Percentiles rank a stretch among this genome's conserved stretches.
Evolutionary conservation across 148 eudicot genomes (phyloP).

Genomic region (Rhododendron molle): DNA sequence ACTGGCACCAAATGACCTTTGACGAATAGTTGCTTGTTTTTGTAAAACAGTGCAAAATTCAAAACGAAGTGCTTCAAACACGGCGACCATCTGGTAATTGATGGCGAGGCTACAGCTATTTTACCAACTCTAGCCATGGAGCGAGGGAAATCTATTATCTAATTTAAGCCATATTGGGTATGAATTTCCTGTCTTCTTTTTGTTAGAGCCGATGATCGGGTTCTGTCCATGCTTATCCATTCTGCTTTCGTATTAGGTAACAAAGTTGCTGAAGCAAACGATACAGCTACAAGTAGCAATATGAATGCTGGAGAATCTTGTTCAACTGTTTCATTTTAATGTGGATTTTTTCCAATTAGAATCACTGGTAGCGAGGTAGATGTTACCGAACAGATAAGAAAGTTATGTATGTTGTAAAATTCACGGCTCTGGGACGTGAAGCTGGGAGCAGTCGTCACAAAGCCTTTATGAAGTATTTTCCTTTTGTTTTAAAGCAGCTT

Average conservation of each 20-base stretch:
- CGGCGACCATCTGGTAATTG: slow-evolving; percentile 38
- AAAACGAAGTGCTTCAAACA: slow-evolving; percentile 61
- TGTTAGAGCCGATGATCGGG: not conserved
- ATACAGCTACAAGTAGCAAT: not conserved
- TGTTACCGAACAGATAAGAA: not conserved
- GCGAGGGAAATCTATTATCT: not conserved
- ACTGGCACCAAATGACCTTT: not conserved
- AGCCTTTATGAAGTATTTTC: too few species aligned
- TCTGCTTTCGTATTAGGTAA: not conserved
- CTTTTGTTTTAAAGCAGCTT: not conserved
- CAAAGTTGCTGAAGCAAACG: not conserved
- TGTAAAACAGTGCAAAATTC: slow-evolving; percentile 52
- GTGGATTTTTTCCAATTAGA: not conserved
- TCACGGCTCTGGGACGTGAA: not conserved
- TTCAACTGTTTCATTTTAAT: not conserved
- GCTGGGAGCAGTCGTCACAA: not conserved
- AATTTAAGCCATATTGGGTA: not conserved
- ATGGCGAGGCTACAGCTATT: slow-evolving; percentile 64
- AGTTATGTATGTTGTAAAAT: not conserved
- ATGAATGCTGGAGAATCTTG: not conserved
- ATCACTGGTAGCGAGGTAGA: not conserved
- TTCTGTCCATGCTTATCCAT: not conserved
- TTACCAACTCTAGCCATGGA: slow-evolving; percentile 15
- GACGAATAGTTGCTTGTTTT: not conserved
- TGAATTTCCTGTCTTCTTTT: too few species aligned